A percentile compares a stretch with the other conserved stretches of the same genome.
phyloP scores from a whole-genome alignment of 768 basidiomycete species.

The Vishniacozyma victoriae region DNA sequence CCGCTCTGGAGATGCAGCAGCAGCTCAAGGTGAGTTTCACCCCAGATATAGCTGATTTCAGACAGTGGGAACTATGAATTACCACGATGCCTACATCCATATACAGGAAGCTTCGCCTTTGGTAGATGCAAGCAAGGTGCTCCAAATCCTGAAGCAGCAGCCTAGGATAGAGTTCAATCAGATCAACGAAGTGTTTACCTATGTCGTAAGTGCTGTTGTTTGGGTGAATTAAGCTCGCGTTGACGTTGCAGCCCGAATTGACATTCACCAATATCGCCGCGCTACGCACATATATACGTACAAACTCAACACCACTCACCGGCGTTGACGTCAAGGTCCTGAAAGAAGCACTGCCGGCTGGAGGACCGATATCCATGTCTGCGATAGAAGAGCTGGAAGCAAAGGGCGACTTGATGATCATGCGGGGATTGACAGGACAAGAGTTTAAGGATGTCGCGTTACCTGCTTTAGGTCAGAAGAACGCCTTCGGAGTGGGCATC shows the following conservation, averaged over 20 bases:
- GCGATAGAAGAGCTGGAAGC: slow-evolving; percentile 21
- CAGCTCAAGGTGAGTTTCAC: slow-evolving; percentile 9
- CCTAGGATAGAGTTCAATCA: slow-evolving; percentile 26
- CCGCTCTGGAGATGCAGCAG: slow-evolving; percentile 7
- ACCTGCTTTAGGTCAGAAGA: slow-evolving; percentile 24
- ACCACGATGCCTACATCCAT: slow-evolving; percentile 17
- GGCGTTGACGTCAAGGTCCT: slow-evolving; percentile 8
- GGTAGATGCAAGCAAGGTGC: slow-evolving; percentile 17
- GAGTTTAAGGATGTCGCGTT: slow-evolving; percentile 22
- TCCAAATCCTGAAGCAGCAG: slow-evolving; percentile 25
- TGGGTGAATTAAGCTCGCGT: background rate
- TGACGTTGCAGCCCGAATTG: slow-evolving; percentile 19
- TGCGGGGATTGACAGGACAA: slow-evolving; percentile 20
- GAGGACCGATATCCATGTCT: background rate
- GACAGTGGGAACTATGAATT: slow-evolving; percentile 9
- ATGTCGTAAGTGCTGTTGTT: slow-evolving; percentile 21
- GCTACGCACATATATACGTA: slow-evolving; percentile 25
- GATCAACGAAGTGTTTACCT: slow-evolving; percentile 30
- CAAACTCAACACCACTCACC: slow-evolving; percentile 13
- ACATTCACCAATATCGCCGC: slow-evolving; percentile 16
- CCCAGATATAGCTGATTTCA: background rate
- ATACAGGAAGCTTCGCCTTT: slow-evolving; percentile 18
- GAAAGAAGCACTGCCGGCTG: slow-evolving; percentile 14
- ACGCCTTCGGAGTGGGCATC: slow-evolving; percentile 24
- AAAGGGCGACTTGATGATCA: slow-evolving; percentile 26